Evolutionary conservation across 768 basidiomycete genomes (phyloP).

Genomic region (Boletales sp.): DNA sequence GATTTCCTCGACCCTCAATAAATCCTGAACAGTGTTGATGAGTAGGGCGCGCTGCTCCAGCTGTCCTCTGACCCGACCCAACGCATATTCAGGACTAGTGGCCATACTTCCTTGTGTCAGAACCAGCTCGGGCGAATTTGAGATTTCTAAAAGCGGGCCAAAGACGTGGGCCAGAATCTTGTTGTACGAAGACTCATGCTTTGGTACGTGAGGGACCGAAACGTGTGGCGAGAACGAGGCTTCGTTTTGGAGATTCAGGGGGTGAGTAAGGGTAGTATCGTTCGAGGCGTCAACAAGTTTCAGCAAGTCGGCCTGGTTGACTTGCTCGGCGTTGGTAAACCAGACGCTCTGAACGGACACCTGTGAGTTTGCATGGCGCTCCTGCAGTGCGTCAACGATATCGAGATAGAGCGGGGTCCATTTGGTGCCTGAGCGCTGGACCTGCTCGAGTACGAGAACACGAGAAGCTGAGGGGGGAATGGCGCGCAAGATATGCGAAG

Average conservation of each 20-base stretch:
- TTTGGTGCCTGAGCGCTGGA: conserved; percentile 70
- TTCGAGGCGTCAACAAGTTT: conserved; percentile 47
- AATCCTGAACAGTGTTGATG: conserved; percentile 55
- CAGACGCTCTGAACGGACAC: conserved; percentile 60
- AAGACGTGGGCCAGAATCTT: conserved; percentile 84
- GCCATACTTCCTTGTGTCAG: conserved; percentile 67
- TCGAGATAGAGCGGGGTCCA: conserved; percentile 90
- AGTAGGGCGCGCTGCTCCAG: conserved; percentile 73
- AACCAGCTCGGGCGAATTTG: conserved; percentile 79
- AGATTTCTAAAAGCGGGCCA: conserved; percentile 71
- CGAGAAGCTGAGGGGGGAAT: conserved; percentile 63
- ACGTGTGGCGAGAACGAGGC: conserved; percentile 23
- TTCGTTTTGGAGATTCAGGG: conserved; percentile 47
- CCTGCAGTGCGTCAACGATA: conserved; percentile 67
- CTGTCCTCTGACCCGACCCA: conserved; percentile 86
- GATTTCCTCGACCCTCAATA: conserved; percentile 53
- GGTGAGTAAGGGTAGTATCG: conserved; percentile 35
- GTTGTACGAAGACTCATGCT: conserved; percentile 89
- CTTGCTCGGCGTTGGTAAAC: conserved; percentile 47
- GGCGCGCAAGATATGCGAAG: conserved; percentile 49
- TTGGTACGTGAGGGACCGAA: conserved; percentile 66
- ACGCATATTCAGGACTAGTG: conserved; percentile 91
- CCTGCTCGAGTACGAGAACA: conserved; percentile 81
- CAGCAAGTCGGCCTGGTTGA: conserved; percentile 43
- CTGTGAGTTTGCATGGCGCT: conserved; percentile 43